phyloP scores from a whole-genome alignment of 352 stramenopile genomes.

The Pythium graminicola region DNA sequence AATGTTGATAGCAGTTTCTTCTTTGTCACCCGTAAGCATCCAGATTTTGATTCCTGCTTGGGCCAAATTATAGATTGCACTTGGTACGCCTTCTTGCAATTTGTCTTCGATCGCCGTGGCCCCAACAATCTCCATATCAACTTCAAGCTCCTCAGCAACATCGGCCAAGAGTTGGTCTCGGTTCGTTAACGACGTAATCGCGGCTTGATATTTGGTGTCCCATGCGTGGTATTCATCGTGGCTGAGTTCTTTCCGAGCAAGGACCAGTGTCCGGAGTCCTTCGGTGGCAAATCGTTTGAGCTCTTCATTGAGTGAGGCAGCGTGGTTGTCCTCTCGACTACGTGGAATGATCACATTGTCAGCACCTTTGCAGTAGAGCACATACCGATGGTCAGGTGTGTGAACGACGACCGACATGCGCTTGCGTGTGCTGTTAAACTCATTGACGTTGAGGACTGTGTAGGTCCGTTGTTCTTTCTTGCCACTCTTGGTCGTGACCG shows the following conservation, averaged over 20 bases:
- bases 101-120: slow-evolving; percentile 94
- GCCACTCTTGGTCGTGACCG: slow-evolving; percentile 35
- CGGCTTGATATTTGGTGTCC: slow-evolving; percentile 45
- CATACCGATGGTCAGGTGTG: slow-evolving; percentile 33
- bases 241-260: slow-evolving; percentile 45
- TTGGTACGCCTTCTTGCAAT: slow-evolving; percentile 86
- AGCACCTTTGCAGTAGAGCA: slow-evolving; percentile 76
- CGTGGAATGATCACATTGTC: slow-evolving; percentile 83
- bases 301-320: slow-evolving; percentile 31
- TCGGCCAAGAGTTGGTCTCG: slow-evolving; percentile 43
- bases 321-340: slow-evolving; percentile 12
- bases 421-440: slow-evolving; percentile 92
- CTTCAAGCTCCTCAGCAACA: slow-evolving; percentile 81
- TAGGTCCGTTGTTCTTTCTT: slow-evolving; percentile 25
- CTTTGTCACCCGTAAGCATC: slow-evolving; percentile 94
- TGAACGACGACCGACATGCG: slow-evolving; percentile 95
- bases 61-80: slow-evolving; percentile 77
- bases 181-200: slow-evolving; percentile 43
- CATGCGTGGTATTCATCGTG: slow-evolving; percentile 49
- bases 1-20: slow-evolving; percentile 95
- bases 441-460: slow-evolving; percentile 69
- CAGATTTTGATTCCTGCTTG: slow-evolving; percentile 91
- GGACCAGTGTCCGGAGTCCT: slow-evolving; percentile 72
- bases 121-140: slow-evolving; percentile 72
- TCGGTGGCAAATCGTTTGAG: slow-evolving; percentile 63